Base-by-base conservation (phyloP, 1,139 yeast species). In the Candida tetrigidarum region DNA sequence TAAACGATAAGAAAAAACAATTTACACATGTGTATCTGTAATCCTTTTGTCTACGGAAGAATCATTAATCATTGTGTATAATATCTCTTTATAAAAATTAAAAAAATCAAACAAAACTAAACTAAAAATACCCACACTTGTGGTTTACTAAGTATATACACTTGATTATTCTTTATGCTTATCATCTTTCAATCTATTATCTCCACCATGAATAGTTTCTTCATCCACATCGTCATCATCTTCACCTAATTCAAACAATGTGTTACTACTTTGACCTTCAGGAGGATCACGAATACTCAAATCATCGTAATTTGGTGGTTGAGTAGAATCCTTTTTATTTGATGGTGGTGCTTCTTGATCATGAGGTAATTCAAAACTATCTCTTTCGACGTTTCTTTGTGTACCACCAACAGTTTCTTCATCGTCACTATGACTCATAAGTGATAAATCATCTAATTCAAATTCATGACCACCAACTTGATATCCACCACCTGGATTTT, bases 371-470 rank as follows among this genome's bases (percentile, higher is more conserved):
- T 70, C 74, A 50, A 71, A 70, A 47, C 74, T 68, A 48, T 70
- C 76, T 30, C 62, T 51, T 18, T 59, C 64, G 10, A 53, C 50
- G 25, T 42, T 45, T 39, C 51, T 45, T 35, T 42, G 39, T 11
- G 38, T 27, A 26, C 41, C 27, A 19, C 32, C 43, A 37, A 57
- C 53, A 6, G 54, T 55, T 30, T 56, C 56, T 40, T 74, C 77
- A 29, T 71, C 68, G 43, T 80, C 84, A 42, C 71, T 67, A 50
- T 74, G 79, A 52, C 78, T 73, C 63, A 84, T 60, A 43, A 87
- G 79, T 40, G 87, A 83, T 46, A 86, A 66, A 57, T 86, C 93
- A 56, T 86, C 92, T 49, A 86, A 74, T 58, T 86, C 93, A 59
- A 86, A 86, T 55, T 86, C 95, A 59, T 69, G 68, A 9, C 72